Conservation (phyloP, 2,329 filamentous ascomycete species). For the Cladosporium sp. region DNA sequence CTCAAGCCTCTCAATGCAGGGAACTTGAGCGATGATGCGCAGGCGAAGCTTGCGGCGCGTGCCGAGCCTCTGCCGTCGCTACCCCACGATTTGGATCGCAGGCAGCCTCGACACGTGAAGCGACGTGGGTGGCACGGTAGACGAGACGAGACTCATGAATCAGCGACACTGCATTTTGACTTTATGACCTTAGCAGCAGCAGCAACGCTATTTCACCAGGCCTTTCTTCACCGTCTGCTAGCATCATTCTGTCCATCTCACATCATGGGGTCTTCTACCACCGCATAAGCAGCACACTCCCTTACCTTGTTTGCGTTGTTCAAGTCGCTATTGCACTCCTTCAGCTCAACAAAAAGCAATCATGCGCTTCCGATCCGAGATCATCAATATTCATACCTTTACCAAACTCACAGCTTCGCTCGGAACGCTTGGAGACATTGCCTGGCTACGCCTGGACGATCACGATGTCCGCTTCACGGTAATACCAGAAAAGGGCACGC, state of each 20-base stretch:
- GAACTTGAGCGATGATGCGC: not conserved
- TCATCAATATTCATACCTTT: constrained; percentile 35
- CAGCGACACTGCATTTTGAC: too few relatives aligned
- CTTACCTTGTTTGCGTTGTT: not conserved
- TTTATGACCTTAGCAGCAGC: too few relatives aligned
- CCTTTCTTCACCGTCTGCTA: too few relatives aligned
- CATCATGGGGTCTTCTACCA: not conserved
- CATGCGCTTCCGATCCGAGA: constrained; percentile 32
- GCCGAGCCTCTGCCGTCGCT: not conserved
- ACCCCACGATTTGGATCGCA: not conserved
- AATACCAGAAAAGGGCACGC: constrained; percentile 87
- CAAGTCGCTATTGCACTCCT: not conserved
- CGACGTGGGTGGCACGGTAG: too few relatives aligned
- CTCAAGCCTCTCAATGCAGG: not conserved
- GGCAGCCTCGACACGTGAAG: too few relatives aligned
- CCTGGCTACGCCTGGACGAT: constrained; percentile 85
- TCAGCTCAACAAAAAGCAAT: constrained; percentile 28
- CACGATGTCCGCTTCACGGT: constrained; percentile 89
- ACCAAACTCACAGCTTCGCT: constrained; percentile 59
- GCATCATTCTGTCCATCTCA: not conserved
- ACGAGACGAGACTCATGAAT: too few relatives aligned
- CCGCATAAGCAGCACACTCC: not conserved
- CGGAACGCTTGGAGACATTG: constrained; percentile 70
- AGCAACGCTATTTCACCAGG: too few relatives aligned
- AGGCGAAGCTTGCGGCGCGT: not conserved